Base-by-base conservation (phyloP, 2,329 filamentous ascomycete species). In the Leptographium radiaticola region DNA sequence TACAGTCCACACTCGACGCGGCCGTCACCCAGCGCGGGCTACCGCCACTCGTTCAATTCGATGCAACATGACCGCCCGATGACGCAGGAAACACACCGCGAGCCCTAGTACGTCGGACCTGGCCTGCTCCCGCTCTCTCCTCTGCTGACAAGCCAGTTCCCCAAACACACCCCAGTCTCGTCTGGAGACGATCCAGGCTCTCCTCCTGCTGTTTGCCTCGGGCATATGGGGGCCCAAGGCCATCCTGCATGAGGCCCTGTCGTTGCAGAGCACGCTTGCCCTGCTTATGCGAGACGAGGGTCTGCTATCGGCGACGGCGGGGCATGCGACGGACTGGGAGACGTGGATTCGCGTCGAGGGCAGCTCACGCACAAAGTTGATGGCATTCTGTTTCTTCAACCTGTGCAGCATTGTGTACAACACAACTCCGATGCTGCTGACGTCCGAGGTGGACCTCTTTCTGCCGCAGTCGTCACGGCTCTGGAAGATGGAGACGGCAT, bases 151-250 rank as follows among this genome's bases (percentile, higher is more conserved):
- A 6, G 20, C 4, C 25, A 80, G 77, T 61, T 78, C 77, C 13
- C 73, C 77, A 1, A 84, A 81, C 55, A 80, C 76, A 0, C 76
- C 77, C 0, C 76, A 79, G 60, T 74, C 78, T 3, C 70, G 78
- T 0, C 71, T 85, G 46, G 81, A 85, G 62, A 85, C 80, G 0
- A 83, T 83, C 3, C 81, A 85, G 60, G 76, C 81, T 4, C 70
- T 85, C 1, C 66, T 85, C 0, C 64, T 85, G 1, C 71, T 83
- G 6, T 81, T 81, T 58, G 76, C 77, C 0, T 73, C 81, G 10
- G 79, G 79, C 0, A 71, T 81, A 7, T 83, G 79, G 79, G 78
- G 77, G 2, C 75, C 76, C 34, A 80, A 80, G 56, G 75, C 76
- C 1, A 79, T 82, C 39, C 65, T 82, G 8, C 75, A 80, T 53